Base-by-base conservation (phyloP, 139 green algal genomes). In the Coccomyxa sp. region DNA sequence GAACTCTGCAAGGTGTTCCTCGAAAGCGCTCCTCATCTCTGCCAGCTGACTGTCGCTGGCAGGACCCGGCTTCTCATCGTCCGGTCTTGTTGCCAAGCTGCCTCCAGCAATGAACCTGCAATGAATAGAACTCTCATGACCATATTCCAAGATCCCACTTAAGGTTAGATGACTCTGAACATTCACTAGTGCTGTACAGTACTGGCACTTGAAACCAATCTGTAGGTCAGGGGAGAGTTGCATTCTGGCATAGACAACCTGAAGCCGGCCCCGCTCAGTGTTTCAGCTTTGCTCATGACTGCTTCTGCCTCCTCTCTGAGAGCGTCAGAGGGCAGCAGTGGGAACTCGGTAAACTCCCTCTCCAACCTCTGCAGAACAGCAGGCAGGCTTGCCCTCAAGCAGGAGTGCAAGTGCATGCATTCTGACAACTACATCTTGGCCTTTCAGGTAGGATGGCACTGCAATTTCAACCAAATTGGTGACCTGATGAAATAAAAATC, bases 361-460 rank as follows among this genome's bases (percentile, higher is more conserved):
- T 88, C 85, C 9, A 88, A 78, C 27, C 71, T 66, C 76, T 85
- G 76, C 58, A 81, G 71, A 1, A 81, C 32, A 66, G 77, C 77
- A n/a, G 21, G 27, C 57, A 13, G 77, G 60, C 13, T 57, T 82
- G 77, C 18, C 10, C 77, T 27, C 21, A n/a, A 30, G 21, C 15
- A 38, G 74, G 80, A 66, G 79, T 60, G 14, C 10, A 51, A 21
- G 63, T 15, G 7, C 14, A 80, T 28, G 32, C 7, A 51, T 11
- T 51, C n/a, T n/a, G n/a, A n/a, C n/a, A n/a, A n/a, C n/a, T n/a
- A 51, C 3, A 51, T 51, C 3, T 11, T 7, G 38, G 38, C 38
- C 7, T 7, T 51, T 7, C 38, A 51, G 7, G 38, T 51, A 51
- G 38, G 3, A 51, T 51, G 38, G 7, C 3, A 7, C 38, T 51